Base-by-base conservation (phyloP, 1,284 basidiomycete genomes). In the Polyporus tsugae region DNA sequence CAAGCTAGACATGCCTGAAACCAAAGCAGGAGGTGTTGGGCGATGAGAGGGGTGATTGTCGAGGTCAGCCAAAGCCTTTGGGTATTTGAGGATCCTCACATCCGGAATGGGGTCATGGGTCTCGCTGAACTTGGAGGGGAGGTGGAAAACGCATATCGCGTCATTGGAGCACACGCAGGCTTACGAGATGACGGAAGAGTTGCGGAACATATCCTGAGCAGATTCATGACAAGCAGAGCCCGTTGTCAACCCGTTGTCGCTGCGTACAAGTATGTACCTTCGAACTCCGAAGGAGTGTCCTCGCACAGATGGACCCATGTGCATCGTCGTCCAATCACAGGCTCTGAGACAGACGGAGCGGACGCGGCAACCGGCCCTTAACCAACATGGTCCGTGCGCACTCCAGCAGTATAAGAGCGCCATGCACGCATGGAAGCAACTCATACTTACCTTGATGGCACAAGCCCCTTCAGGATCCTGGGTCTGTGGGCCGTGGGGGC, bases 391-490 rank as follows among this genome's bases (percentile, higher is more conserved):
- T 75, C 78, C 77, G 78, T 79, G 78, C 78, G 75, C 74, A 22
- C 22, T 6, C 5, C 52, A 19, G 11, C 1, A 22, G 73, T 75
- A 78, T 76, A 79, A 73, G 73, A 72, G 4, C 58, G 22, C 10
- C 41, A 1, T 19, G n/a, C 59, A 60, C 67, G 63, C 71, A 72
- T 65, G 1, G 22, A 60, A 62, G 64, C 70, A 75, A 55, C 72
- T 80, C 79, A 80, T 80, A 80, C 79, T 80, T 80, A 80, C 79
- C 79, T 80, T 80, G 79, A 80, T 79, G 78, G 79, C 78, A 79
- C 75, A 74, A 67, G 74, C 75, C 77, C 77, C 78, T 78, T 80
- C 83, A 84, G 1, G 66, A 82, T 77, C 70, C 78, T 65, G 81
- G 83, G 83, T 71, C 72, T 79, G 77, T 82, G 83, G 84, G 82